Conservation (phyloP, 2,329 filamentous ascomycete genomes). For the Mycosphaerelloides madeirae region DNA sequence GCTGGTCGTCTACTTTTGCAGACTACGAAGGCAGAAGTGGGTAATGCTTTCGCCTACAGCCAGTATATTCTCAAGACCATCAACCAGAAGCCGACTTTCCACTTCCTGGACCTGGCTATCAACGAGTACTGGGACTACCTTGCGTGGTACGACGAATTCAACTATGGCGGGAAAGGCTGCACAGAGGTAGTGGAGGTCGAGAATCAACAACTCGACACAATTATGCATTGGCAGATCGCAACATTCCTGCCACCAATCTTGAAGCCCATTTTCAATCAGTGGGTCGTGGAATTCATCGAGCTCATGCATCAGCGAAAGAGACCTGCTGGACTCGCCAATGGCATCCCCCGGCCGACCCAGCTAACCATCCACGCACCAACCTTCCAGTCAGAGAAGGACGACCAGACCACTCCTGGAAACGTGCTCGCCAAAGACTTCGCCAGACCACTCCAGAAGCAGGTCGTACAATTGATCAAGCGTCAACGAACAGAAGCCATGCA, state of each 20-base stretch:
- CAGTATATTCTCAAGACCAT: conserved; percentile 98
- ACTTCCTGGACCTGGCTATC: conserved; percentile 94
- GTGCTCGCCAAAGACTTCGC: conserved; percentile 80
- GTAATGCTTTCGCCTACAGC: conserved; percentile 92
- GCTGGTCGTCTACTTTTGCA: conserved; percentile 85
- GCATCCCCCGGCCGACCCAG: conserved; percentile 56
- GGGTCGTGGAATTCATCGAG: conserved; percentile 91
- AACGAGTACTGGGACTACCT: conserved; percentile 99
- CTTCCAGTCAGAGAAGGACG: conserved; percentile 53
- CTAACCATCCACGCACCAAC: conserved; percentile 54
- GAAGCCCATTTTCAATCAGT: conserved; percentile 81
- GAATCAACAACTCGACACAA: conserved; percentile 75
- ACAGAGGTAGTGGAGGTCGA: conserved; percentile 71
- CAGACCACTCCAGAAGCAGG: conserved; percentile 84
- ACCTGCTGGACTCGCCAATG: conserved; percentile 44
- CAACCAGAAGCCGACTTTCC: conserved; percentile 88
- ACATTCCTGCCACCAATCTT: conserved; percentile 78
- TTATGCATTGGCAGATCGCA: conserved; percentile 98
- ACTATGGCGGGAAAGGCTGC: conserved; percentile 93
- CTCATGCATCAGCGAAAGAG: conserved; percentile 86
- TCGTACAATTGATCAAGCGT: conserved; percentile 71
- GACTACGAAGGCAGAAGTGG: conserved; percentile 93
- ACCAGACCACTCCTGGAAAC: conserved; percentile 53
- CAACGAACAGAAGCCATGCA: conserved; percentile 88
- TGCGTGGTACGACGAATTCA: conserved; percentile 98